Evolutionary conservation across 176 grass and related monocot genomes (phyloP).

Genomic region (Ensete ventricosum): DNA sequence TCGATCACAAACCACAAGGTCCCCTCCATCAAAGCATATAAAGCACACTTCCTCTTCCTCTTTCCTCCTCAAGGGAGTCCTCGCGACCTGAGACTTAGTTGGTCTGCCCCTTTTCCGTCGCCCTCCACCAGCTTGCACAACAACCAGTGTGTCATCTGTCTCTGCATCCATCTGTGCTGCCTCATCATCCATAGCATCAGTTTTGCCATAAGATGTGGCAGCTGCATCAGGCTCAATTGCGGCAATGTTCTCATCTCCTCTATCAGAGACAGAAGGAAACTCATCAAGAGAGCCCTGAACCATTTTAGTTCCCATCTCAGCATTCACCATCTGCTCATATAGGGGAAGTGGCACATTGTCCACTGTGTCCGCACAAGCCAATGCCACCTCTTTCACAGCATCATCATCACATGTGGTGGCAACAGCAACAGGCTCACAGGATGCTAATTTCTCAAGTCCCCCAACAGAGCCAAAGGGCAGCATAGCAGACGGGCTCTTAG

Average conservation of each 20-base stretch:
- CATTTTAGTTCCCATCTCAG: background rate
- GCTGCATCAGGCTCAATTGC: background rate
- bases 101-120: conserved; percentile 57
- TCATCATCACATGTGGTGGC: background rate
- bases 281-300: background rate
- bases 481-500: background rate
- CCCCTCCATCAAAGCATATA: conserved; percentile 95
- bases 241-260: background rate
- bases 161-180: conserved; percentile 19
- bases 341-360: background rate
- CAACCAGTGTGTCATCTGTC: conserved; percentile 9
- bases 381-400: conserved; percentile 47
- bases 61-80: conserved; percentile 40
- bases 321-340: background rate
- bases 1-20: conserved; percentile 92
- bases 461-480: background rate
- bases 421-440: background rate
- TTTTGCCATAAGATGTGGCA: background rate
- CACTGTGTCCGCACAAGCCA: background rate
- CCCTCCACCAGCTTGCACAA: conserved; percentile 40
- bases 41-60: conserved; percentile 92
- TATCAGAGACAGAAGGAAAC: background rate
- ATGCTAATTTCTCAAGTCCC: background rate
- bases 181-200: conserved; percentile 5
- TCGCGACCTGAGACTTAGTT: conserved; percentile 40